phyloP scores from a whole-genome alignment of 2,329 filamentous ascomycete genomes.

The Talaromyces sp. region DNA sequence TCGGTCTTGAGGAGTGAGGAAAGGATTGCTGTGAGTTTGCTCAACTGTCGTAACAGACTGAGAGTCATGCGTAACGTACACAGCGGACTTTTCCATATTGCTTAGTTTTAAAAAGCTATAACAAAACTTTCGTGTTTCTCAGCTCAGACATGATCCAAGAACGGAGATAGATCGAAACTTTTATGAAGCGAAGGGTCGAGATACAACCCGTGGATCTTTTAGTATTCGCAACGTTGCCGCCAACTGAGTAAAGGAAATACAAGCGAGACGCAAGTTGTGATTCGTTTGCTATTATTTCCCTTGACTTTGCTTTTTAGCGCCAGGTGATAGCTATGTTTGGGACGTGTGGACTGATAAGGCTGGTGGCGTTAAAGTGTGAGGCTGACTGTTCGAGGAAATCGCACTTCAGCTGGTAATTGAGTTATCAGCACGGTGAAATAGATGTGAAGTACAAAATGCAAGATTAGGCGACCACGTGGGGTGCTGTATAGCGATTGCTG shows the following conservation, averaged over 20 bases:
- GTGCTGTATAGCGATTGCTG: neutral
- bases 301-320: neutral
- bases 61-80: neutral
- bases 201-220: neutral
- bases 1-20: constrained; percentile 8
- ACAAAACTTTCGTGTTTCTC: neutral
- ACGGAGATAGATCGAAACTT: neutral
- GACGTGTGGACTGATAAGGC: neutral
- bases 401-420: neutral
- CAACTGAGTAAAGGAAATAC: neutral
- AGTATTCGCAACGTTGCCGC: neutral
- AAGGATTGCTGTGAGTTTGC: constrained; percentile 2
- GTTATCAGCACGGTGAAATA: neutral
- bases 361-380: neutral
- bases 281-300: neutral
- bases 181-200: neutral
- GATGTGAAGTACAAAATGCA: neutral
- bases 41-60: neutral
- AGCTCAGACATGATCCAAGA: neutral
- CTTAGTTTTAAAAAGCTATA: neutral
- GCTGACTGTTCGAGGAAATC: neutral
- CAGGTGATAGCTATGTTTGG: neutral
- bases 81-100: neutral
- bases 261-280: neutral
- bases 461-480: neutral